Evolutionary conservation across 2,329 filamentous ascomycete genomes (phyloP), one percentile per base, ranked within the genome.

Genomic region (Cryphonectria nitschkei): DNA sequence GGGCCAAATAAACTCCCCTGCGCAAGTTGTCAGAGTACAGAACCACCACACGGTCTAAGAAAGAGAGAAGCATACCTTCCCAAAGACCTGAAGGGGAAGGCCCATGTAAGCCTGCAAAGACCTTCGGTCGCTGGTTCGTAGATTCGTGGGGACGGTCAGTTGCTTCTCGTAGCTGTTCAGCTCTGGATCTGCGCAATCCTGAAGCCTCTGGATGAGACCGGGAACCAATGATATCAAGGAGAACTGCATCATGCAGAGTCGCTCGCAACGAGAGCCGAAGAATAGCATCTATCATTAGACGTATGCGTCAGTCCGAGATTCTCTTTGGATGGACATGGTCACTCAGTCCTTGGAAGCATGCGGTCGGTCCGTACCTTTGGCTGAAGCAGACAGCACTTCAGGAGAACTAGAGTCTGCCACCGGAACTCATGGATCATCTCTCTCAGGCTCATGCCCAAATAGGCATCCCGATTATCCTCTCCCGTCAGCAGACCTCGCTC

Each of bases 191-290:
- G 96, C 95, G 77, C 93, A 97, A 82, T 99, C 96, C 81, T 97
- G 91, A n/a, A 99, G 87, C 76, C 92, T 94, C 77, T 93, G 90
- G 77, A 98, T 90, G 70, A 99, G 88, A 72, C 95, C 94, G 63
- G 96, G 96, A 83, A 99, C 97, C 77, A 99, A 86, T 68, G 95
- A 98, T 76, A 99, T 92, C 62, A 99, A 88, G 60, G 95, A 96
- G 83, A 98, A 99, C 81, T 99, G 96, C 82, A 97, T 95, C 93
- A 98, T 97, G 87, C 96, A 99, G 75, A 99, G 84, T 74, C 93
- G 89, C 81, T 99, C 96, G 81, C 96, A 98, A 76, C 94, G 90
- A n/a, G 95, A 94, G 73, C 96, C 95, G 77, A 98, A 99, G 84
- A 99, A 98, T 68, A 99, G 90, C 92, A 98, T 98, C 95, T 97